These are phyloP conservation scores for Rugosomyces carneus DNA, from an alignment of 1,284 basidiomycete genomes.

Conservation along the genomic window DNA sequence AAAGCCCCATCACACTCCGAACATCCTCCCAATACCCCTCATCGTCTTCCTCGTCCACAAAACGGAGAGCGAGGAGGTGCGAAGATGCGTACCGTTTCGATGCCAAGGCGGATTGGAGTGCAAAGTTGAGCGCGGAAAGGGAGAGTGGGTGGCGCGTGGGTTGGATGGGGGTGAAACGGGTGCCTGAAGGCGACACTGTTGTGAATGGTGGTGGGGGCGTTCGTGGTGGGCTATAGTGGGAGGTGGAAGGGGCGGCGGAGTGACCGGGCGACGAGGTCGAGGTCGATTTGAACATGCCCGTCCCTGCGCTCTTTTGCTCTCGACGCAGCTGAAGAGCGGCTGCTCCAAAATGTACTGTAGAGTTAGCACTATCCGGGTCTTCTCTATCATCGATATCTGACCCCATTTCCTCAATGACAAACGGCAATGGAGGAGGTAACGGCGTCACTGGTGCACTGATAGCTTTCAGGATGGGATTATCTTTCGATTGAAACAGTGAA, in stretches of 20 bases:
- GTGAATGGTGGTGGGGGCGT: conserved; percentile 24
- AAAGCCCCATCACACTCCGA: conserved; percentile 59
- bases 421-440: conserved; percentile 18
- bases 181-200: conserved; percentile 36
- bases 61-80: conserved; percentile 69
- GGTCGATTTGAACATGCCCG: conserved; percentile 38
- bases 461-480: conserved; percentile 21
- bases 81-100: conserved; percentile 71
- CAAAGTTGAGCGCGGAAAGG: conserved; percentile 50
- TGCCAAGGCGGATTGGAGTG: conserved; percentile 56
- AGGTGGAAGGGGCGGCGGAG: conserved; percentile 16
- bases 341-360: conserved; percentile 42
- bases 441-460: conserved; percentile 50
- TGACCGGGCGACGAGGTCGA: conserved; percentile 20
- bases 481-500: conserved; percentile 32
- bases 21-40: conserved; percentile 79
- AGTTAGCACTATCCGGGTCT: conserved; percentile 13
- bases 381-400: conserved; percentile 15
- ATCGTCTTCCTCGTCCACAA: conserved; percentile 49
- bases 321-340: conserved; percentile 56
- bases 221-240: conserved; percentile 24
- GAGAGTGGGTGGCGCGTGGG: conserved; percentile 59
- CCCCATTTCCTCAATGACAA: conserved; percentile 32
- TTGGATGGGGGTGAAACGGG: conserved; percentile 56
- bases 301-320: conserved; percentile 42